phyloP scores from a whole-genome alignment of 2,329 filamentous ascomycete species.

The Clonostachys solani region DNA sequence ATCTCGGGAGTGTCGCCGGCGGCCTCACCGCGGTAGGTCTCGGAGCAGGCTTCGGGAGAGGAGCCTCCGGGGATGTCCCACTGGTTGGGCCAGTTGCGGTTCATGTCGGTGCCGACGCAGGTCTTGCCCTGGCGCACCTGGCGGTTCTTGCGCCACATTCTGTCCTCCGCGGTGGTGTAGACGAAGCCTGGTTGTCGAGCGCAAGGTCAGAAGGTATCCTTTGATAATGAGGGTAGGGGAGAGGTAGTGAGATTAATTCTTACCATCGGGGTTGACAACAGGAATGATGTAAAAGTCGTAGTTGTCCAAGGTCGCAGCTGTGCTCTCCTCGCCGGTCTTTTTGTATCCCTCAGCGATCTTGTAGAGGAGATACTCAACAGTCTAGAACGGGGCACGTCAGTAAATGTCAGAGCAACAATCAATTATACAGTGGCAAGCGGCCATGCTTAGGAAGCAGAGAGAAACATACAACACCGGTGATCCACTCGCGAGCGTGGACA shows the following conservation, averaged over 20 bases:
- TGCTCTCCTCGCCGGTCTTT: constrained; percentile 21
- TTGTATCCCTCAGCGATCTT: constrained; percentile 41
- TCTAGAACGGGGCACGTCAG: constrained; percentile 10
- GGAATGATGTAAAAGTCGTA: constrained; percentile 66
- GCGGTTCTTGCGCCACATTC: constrained; percentile 61
- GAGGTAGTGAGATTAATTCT: constrained; percentile 2
- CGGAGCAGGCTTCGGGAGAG: constrained; percentile 44
- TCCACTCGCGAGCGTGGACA: constrained; percentile 59
- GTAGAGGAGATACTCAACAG: constrained; percentile 47
- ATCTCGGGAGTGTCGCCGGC: constrained; percentile 47
- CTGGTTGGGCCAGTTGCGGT: constrained; percentile 55
- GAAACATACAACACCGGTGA: constrained; percentile 29
- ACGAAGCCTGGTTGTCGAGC: constrained; percentile 44
- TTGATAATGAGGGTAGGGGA: background rate
- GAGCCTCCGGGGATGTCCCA: constrained; percentile 47
- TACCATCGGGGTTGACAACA: constrained; percentile 57
- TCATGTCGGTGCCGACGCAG: constrained; percentile 51
- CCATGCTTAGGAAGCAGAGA: rapidly evolving
- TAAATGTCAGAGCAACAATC: background rate
- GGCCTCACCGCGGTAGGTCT: constrained; percentile 39
- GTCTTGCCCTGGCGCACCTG: constrained; percentile 28
- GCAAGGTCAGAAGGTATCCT: background rate
- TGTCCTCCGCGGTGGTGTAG: constrained; percentile 50
- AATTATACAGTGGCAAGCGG: background rate
- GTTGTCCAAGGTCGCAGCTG: constrained; percentile 46